Percentiles rank a stretch among this genome's conserved stretches.
Evolutionary conservation across 2,329 filamentous ascomycete species (phyloP).

Genomic region (Hymenoscyphus linearis): DNA sequence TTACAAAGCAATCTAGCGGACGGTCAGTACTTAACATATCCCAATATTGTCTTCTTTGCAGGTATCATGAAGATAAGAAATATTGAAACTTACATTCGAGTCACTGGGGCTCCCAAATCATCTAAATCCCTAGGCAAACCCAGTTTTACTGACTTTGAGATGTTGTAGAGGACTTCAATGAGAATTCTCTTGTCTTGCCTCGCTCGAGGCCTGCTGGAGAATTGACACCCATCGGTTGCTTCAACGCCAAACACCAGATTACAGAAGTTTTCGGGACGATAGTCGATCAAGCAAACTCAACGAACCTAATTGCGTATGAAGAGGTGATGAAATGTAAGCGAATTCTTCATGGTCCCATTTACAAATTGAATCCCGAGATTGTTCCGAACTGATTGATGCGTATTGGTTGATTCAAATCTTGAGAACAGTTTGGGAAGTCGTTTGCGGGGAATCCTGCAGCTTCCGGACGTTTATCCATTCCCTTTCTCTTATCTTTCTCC

Average conservation of each 20-base stretch:
- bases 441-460: too few species aligned
- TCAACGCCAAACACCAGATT: constrained; percentile 45
- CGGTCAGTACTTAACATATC: constrained; percentile 19
- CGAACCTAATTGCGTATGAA: constrained; percentile 42
- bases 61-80: neutral
- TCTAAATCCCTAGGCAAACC: neutral
- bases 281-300: constrained; percentile 45
- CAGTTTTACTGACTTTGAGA: neutral
- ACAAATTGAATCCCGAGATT: too few species aligned
- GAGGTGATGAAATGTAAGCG: constrained; percentile 47
- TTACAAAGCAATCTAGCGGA: constrained; percentile 51
- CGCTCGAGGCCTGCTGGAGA: constrained; percentile 48
- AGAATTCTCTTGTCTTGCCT: constrained; percentile 49
- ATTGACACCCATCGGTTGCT: constrained; percentile 51
- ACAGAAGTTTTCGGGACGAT: constrained; percentile 46
- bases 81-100: neutral
- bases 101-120: neutral
- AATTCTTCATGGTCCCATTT: constrained; percentile 41
- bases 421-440: too few species aligned
- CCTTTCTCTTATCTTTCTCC: too few species aligned
- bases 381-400: too few species aligned
- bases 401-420: too few species aligned
- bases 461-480: too few species aligned
- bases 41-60: neutral
- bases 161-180: constrained; percentile 48